phyloP scores from a whole-genome alignment of 768 basidiomycete genomes.

The Xerocomellus amylosporus region DNA sequence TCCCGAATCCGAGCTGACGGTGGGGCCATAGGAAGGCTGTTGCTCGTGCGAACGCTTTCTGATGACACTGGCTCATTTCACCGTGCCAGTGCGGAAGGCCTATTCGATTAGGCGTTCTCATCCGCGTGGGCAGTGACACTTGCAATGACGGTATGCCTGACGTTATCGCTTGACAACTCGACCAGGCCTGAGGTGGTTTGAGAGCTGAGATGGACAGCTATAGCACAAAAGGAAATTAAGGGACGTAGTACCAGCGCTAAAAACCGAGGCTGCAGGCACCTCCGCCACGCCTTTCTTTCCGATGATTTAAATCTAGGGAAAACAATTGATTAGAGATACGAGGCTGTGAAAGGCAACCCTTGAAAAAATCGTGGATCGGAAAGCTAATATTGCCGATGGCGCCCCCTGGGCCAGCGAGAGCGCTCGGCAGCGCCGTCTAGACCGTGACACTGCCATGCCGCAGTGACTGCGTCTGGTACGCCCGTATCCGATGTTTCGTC shows the following conservation, averaged over 20 bases:
- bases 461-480: no score
- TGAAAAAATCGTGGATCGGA: no score
- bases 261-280: background rate
- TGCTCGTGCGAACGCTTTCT: slow-evolving; percentile 16
- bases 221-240: background rate
- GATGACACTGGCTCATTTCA: background rate
- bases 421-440: no score
- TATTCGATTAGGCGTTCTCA: slow-evolving; percentile 1
- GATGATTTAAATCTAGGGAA: no score
- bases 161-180: slow-evolving; percentile 3
- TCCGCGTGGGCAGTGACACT: background rate
- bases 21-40: slow-evolving; percentile 3
- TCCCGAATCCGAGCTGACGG: slow-evolving; percentile 6
- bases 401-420: no score
- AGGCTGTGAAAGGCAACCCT: no score
- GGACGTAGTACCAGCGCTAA: background rate
- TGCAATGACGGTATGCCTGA: background rate
- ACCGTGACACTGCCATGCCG: no score
- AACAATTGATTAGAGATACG: no score
- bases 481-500: no score
- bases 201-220: background rate
- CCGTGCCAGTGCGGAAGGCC: background rate
- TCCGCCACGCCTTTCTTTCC: no score
- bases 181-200: background rate
- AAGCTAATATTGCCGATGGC: no score